Percentiles rank a stretch among this genome's conserved stretches.
Conservation (phyloP, 2,329 filamentous ascomycete genomes). For the Knufia petricola region DNA sequence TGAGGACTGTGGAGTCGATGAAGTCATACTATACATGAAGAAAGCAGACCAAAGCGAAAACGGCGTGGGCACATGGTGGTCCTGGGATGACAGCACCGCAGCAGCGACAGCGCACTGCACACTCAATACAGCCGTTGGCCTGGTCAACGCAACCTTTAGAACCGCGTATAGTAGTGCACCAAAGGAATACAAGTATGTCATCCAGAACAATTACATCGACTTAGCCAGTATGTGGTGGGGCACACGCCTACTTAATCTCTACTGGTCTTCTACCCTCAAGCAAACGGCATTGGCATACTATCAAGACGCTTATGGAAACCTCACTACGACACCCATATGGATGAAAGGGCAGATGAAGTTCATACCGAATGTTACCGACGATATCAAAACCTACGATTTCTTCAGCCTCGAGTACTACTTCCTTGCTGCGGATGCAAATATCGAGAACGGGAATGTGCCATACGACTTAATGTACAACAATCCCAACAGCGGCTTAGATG, state of each 20-base stretch:
- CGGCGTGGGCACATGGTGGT: background rate
- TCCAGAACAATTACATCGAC: conserved; percentile 1
- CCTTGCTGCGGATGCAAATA: background rate
- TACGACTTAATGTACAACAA: background rate
- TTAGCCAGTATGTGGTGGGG: background rate
- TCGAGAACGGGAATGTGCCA: background rate
- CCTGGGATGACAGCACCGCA: background rate
- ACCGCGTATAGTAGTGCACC: background rate
- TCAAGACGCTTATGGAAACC: background rate
- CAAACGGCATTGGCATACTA: background rate
- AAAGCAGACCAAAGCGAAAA: conserved; percentile 1
- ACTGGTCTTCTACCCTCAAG: background rate
- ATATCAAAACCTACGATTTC: background rate
- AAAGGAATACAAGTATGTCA: background rate
- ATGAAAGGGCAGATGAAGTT: background rate
- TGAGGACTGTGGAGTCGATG: background rate
- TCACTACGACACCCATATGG: background rate
- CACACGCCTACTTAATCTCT: background rate
- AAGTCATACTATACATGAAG: background rate
- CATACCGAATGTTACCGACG: background rate
- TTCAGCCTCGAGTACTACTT: background rate
- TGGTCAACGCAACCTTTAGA: background rate
- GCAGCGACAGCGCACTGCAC: background rate
- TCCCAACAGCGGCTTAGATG: background rate
- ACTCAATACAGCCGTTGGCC: background rate